Evolutionary conservation across 169 alveolate genomes (phyloP).

Genomic region (Haemoproteus tartakovskyi): DNA sequence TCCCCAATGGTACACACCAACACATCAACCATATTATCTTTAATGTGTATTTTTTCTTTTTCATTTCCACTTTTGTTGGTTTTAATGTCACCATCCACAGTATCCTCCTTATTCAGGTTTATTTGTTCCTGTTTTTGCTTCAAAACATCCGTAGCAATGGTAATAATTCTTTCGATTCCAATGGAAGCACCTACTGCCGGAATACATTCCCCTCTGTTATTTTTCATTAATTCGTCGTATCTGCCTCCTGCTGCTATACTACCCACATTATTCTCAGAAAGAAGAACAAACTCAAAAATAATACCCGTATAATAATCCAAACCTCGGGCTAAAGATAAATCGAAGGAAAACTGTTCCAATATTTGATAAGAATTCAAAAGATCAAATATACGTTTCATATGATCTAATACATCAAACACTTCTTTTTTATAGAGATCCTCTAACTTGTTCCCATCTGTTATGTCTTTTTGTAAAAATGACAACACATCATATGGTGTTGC

Average conservation of each 20-base stretch:
- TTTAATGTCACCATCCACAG: conserved; percentile 56
- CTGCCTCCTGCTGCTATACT: conserved; percentile 98
- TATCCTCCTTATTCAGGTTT: not conserved
- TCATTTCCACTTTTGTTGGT: conserved; percentile 11
- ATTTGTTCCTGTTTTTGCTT: conserved; percentile 7
- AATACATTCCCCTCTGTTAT: conserved; percentile 84
- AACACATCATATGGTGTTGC: conserved; percentile 72
- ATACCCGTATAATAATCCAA: conserved; percentile 97
- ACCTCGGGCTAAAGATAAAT: conserved; percentile 94
- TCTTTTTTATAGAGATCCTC: conserved; percentile 62
- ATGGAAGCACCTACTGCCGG: conserved; percentile 96
- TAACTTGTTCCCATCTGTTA: conserved; percentile 40
- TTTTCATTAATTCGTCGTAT: conserved; percentile 92
- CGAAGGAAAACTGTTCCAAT: conserved; percentile 78
- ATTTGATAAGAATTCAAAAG: conserved; percentile 49
- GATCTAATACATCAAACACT: conserved; percentile 23
- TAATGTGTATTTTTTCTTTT: conserved; percentile 68
- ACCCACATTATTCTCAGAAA: conserved; percentile 85
- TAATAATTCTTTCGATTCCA: conserved; percentile 93
- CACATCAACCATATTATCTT: conserved; percentile 74
- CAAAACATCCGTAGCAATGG: conserved; percentile 69
- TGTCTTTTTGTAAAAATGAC: conserved; percentile 72
- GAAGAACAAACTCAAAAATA: conserved; percentile 92
- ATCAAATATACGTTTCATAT: conserved; percentile 72
- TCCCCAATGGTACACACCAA: conserved; percentile 43